Base-by-base conservation (phyloP, 2,329 filamentous ascomycete genomes). In the Sporothrix mexicana region DNA sequence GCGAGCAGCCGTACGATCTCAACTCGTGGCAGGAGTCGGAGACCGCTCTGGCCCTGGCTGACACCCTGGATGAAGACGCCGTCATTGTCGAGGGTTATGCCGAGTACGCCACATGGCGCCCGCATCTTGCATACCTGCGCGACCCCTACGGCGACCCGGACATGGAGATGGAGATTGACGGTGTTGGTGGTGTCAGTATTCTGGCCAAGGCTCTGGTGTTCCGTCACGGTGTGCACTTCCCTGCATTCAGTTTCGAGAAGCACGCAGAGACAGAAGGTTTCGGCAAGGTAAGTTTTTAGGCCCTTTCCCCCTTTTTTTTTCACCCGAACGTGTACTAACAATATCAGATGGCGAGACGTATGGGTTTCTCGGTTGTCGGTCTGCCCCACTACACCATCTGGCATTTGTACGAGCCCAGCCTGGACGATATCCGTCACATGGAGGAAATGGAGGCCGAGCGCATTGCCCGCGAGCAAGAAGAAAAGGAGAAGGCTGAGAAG, bases 1-100 rank as follows among this genome's bases (percentile, higher is more conserved):
- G 96, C 78, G 96, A 99, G 81, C 96, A 99, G 81, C 96, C 96
- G 1, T 99, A 99, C 81, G 96, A 99, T 83, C 82, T 99, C 78
- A 99, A 99, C 82, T 98, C 95, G 17, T 99, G 96, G 96, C 96
- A 99, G 82, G 96, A 99, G 82, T 99, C 96, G 0, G 97, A 99
- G 80, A 99, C 96, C 0, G 96, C 96, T 0, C 86, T 99, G 70
- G 93, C 94, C 9, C 87, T 99, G 51, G 96, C 96, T 12, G 95
- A 99, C 76, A 97, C 94, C 0, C 87, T 99, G 3, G 96, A 99
- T 76, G 96, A 99, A 81, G 96, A 99, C 80, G 96, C 96, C 3
- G 96, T 99, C 53, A 99, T 99, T 82, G 96, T 99, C 4, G 96
- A 99, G 82, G 96, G 96, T 20, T 99, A 99, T 80, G 96, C 96